A percentile compares a stretch with the other conserved stretches of the same genome.
Evolutionary conservation across 2,329 filamentous ascomycete species (phyloP).

Genomic region (Ambrosiella xylebori): DNA sequence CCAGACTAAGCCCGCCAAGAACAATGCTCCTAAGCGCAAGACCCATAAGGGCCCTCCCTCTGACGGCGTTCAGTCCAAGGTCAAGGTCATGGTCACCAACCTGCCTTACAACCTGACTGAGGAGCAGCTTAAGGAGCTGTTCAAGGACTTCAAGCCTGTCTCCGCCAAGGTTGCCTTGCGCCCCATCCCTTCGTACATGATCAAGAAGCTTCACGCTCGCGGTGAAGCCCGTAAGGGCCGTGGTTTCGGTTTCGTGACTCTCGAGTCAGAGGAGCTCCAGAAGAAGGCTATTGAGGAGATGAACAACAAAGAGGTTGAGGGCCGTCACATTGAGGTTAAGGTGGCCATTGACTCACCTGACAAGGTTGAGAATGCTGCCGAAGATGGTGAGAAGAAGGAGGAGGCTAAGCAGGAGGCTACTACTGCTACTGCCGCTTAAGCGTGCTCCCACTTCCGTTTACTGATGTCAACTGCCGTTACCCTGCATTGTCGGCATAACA

Average conservation of each 20-base stretch:
- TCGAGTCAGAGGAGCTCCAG: slow-evolving; percentile 88
- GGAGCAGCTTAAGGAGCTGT: slow-evolving; percentile 96
- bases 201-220: slow-evolving; percentile 98
- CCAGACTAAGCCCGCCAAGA: slow-evolving; percentile 40
- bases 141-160: slow-evolving; percentile 75
- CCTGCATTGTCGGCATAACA: background rate
- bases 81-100: slow-evolving; percentile 99
- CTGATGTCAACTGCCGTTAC: background rate
- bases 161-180: slow-evolving; percentile 98
- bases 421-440: slow-evolving; percentile 7
- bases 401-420: background rate
- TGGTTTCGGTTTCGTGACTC: slow-evolving; percentile 95
- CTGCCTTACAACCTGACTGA: slow-evolving; percentile 95
- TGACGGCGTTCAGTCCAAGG: slow-evolving; percentile 96
- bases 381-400: slow-evolving; percentile 23
- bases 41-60: slow-evolving; percentile 67
- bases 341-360: slow-evolving; percentile 98
- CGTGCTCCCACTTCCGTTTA: background rate
- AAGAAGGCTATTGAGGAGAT: slow-evolving; percentile 95
- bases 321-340: slow-evolving; percentile 98
- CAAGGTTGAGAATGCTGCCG: slow-evolving; percentile 80
- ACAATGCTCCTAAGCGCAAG: slow-evolving; percentile 28
- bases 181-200: slow-evolving; percentile 98
- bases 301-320: slow-evolving; percentile 99
- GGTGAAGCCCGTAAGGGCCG: slow-evolving; percentile 97